Evolutionary conservation across 148 eudicot genomes (phyloP), one percentile per base, ranked within the genome.

Genomic region (Camellia sinensis): DNA sequence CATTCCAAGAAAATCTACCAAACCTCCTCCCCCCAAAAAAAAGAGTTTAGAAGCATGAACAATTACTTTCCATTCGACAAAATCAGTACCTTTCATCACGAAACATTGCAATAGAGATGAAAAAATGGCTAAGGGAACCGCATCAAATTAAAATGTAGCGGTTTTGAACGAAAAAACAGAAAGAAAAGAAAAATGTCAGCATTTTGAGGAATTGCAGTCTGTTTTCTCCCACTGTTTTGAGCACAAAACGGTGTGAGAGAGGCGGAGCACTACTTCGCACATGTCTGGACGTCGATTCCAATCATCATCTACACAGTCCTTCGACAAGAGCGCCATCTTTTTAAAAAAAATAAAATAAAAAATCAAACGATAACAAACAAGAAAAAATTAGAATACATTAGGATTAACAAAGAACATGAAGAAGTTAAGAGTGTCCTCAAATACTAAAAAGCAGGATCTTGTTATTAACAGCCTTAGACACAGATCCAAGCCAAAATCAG

Each of bases 271-370:
- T 29, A 78, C 73, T 29, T 29, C 29, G 21, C 71, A n/a, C 80
- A 77, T 77, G 72, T 77, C 80, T 48, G 80, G 80, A 22, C 80
- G 70, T 46, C 43, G 71, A 52, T 64, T 65, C 60, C 71, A 67
- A 60, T 65, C 80, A 50, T 65, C 80, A 14, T 77, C 62, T 40
- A 77, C 80, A 17, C 80, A 77, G 69, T 77, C 71, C 72, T 77
- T 77, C n/a, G 80, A 53, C 19, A 77, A 67, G 71, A 77, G 50
- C 7, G 72, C 80, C 80, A 77, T 64, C 80, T 77, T 46, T 7
- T 40, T 19, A 17, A 53, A 22, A 56, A 56, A 56, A 14, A 0
- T 1, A 29, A 29, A 29, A 1, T 0, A 29, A 1, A 29, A 29
- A 29, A 29, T 29, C 37, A 29, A 29, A 29, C 37, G 1, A 29